Evolutionary conservation across 768 basidiomycete species (phyloP).

Genomic region (Scleroderma bovista): DNA sequence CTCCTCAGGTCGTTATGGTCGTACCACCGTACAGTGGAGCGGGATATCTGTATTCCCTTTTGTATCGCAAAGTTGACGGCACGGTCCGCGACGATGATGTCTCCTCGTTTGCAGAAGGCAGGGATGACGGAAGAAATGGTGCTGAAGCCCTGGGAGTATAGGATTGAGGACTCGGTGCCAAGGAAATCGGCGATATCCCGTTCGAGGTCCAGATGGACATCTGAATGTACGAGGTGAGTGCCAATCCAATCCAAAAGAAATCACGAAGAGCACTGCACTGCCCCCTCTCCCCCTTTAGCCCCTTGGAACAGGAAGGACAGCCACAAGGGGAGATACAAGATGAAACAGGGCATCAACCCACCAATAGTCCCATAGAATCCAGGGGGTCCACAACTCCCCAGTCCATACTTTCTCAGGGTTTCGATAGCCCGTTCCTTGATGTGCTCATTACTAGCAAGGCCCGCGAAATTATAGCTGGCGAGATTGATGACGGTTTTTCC

Average conservation of each 20-base stretch:
- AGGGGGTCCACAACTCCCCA: constrained; percentile 93
- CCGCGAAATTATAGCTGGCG: constrained; percentile 88
- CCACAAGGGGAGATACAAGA: background rate
- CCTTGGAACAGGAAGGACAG: background rate
- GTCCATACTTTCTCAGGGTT: constrained; percentile 80
- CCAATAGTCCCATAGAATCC: constrained; percentile 97
- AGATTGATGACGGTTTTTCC: constrained; percentile 82
- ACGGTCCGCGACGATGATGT: constrained; percentile 98
- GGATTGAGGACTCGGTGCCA: constrained; percentile 81
- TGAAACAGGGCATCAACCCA: constrained; percentile 31
- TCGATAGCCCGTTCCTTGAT: constrained; percentile 85
- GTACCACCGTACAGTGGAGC: constrained; percentile 90
- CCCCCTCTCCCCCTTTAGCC: background rate
- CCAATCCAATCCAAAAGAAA: background rate
- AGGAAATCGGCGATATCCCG: constrained; percentile 87
- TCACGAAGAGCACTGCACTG: background rate
- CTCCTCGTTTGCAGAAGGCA: constrained; percentile 95
- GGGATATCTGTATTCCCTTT: constrained; percentile 90
- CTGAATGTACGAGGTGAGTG: constrained; percentile 33
- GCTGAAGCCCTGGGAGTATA: constrained; percentile 92
- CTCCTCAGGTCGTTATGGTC: constrained; percentile 93
- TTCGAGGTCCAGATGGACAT: constrained; percentile 89
- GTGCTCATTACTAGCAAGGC: constrained; percentile 80
- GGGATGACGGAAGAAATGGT: constrained; percentile 93
- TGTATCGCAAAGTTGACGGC: constrained; percentile 94